These are phyloP conservation scores for Paracorniculantispora psalliotae DNA, from an alignment of 2,329 filamentous ascomycete species.

Conservation along the genomic window DNA sequence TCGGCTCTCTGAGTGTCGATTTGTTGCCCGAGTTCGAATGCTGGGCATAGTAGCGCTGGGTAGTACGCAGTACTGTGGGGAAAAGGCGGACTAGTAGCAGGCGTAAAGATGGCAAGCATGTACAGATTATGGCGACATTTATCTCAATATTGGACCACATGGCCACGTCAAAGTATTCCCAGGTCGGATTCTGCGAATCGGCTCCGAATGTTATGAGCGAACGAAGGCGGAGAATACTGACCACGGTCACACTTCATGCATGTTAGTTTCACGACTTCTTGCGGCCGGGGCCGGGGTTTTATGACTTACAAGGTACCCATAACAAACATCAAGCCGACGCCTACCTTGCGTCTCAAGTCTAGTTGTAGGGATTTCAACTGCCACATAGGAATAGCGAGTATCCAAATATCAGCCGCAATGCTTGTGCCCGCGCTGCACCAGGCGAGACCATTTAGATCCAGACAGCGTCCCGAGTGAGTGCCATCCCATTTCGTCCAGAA, in stretches of 20 bases:
- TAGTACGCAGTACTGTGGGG: constrained; percentile 29
- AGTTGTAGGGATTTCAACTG: constrained; percentile 30
- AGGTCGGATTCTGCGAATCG: constrained; percentile 25
- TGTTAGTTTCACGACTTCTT: background rate
- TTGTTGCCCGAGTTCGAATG: constrained; percentile 18
- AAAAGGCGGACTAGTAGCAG: constrained; percentile 33
- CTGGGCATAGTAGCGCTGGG: constrained; percentile 26
- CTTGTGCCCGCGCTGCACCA: constrained; percentile 40
- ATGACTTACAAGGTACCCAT: constrained; percentile 34
- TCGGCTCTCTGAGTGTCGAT: constrained; percentile 12
- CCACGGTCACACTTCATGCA: constrained; percentile 25
- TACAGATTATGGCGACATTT: constrained; percentile 35
- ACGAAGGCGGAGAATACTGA: constrained; percentile 27
- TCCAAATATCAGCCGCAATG: constrained; percentile 38
- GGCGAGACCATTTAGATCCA: constrained; percentile 34
- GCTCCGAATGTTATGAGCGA: constrained; percentile 24
- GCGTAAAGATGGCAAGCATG: constrained; percentile 33
- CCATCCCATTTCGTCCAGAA: constrained; percentile 40
- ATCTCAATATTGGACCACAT: constrained; percentile 35
- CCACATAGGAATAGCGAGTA: constrained; percentile 37
- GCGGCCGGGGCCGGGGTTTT: too few relatives aligned
- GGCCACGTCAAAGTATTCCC: constrained; percentile 24
- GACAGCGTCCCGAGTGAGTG: constrained; percentile 33
- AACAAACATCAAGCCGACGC: constrained; percentile 38
- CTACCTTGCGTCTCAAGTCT: constrained; percentile 38